A percentile compares a stretch with the other conserved stretches of the same genome.
These are phyloP conservation scores for Friedmanniomyces endolithicus DNA, from an alignment of 495 filamentous ascomycete genomes.

Conservation along the genomic window DNA sequence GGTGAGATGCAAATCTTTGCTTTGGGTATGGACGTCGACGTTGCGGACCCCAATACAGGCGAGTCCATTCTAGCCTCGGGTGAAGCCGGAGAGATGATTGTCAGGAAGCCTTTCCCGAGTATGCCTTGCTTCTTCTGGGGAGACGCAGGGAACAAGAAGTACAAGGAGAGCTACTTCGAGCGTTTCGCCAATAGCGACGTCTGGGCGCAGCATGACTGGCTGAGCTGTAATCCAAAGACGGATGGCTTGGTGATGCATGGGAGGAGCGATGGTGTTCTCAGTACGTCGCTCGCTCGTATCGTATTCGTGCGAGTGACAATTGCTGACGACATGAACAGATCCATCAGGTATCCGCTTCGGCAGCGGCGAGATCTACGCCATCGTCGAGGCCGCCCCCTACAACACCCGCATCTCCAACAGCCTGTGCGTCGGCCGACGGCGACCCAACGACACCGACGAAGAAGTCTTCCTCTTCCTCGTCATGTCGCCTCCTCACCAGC, in stretches of 20 bases:
- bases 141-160: constrained; percentile 42
- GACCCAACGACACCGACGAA: constrained; percentile 58
- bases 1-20: constrained; percentile 58
- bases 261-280: constrained; percentile 56
- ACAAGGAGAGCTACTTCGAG: constrained; percentile 59
- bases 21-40: constrained; percentile 52
- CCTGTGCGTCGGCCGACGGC: constrained; percentile 64
- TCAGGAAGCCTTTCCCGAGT: constrained; percentile 55
- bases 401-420: constrained; percentile 41
- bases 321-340: constrained; percentile 28
- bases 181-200: constrained; percentile 48
- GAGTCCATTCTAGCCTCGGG: constrained; percentile 37
- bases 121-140: constrained; percentile 66
- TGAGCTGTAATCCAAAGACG: constrained; percentile 55
- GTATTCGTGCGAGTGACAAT: neutral
- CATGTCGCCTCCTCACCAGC: constrained; percentile 47
- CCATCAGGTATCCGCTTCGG: constrained; percentile 85
- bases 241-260: constrained; percentile 59
- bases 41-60: constrained; percentile 50
- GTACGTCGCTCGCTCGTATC: constrained; percentile 5
- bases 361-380: constrained; percentile 66
- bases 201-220: constrained; percentile 76
- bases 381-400: constrained; percentile 44
- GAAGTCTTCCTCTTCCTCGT: constrained; percentile 62
- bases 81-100: constrained; percentile 56